Percentiles rank a stretch among this genome's conserved stretches.
These are phyloP conservation scores for Vigna reflexopilosa DNA, from an alignment of 306 rosid genomes.

Conservation along the genomic window DNA sequence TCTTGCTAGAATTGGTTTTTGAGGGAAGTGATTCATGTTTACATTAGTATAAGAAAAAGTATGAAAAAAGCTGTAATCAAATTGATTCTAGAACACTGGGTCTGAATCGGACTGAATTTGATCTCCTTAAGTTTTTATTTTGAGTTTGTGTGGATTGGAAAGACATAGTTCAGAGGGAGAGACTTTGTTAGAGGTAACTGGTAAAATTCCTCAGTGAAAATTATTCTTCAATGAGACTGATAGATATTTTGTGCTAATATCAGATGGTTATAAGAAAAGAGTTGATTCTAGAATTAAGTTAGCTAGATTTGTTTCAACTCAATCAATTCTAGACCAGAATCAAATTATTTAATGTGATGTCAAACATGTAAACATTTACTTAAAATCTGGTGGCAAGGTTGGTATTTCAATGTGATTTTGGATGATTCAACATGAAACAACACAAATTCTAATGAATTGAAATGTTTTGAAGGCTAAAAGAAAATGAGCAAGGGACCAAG, in stretches of 20 bases:
- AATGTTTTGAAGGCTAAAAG: conserved; percentile 1
- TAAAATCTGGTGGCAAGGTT: background rate
- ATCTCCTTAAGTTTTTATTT: no score
- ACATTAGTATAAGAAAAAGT: no score
- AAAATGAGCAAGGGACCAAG: conserved; percentile 76
- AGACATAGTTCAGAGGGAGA: no score
- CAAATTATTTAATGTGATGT: background rate
- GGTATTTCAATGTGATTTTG: background rate
- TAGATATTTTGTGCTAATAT: no score
- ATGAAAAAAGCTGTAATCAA: background rate
- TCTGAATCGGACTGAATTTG: no score
- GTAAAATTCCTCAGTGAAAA: no score
- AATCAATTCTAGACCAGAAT: background rate
- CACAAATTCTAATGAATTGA: background rate
- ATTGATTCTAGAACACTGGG: background rate
- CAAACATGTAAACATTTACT: background rate
- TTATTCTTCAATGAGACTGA: no score
- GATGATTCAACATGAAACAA: background rate
- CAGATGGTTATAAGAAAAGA: no score
- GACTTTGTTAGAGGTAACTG: no score
- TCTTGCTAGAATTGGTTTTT: background rate
- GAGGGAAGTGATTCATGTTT: background rate
- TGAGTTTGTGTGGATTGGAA: no score
- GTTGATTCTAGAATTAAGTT: no score
- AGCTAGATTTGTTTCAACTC: background rate